These are phyloP conservation scores for Suhomyces kilbournensis DNA, from an alignment of 805 yeast genomes.

Conservation along the genomic window DNA sequence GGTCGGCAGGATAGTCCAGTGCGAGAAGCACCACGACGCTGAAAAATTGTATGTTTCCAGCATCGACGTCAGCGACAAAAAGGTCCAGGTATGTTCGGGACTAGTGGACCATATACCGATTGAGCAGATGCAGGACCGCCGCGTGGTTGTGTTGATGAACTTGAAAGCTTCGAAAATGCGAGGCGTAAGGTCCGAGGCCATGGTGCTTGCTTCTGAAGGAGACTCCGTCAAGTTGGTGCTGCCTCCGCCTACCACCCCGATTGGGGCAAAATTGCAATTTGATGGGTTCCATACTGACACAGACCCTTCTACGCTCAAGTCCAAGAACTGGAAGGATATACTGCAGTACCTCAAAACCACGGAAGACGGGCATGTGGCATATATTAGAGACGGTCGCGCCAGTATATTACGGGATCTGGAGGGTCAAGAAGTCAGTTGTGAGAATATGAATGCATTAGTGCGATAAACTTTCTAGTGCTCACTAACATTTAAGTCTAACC, in stretches of 20 bases:
- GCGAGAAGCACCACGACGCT: conserved; percentile 53
- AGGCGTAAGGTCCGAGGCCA: conserved; percentile 60
- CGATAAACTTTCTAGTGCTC: background rate
- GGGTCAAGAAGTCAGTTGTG: background rate
- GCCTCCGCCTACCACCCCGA: conserved; percentile 38
- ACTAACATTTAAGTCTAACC: background rate
- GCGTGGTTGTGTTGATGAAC: conserved; percentile 55
- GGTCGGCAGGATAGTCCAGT: conserved; percentile 49
- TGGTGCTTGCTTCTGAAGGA: conserved; percentile 59
- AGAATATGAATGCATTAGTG: background rate
- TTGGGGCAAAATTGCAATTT: conserved; percentile 44
- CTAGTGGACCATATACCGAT: conserved; percentile 44
- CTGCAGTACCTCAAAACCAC: conserved; percentile 29
- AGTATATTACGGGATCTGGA: background rate
- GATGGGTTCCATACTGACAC: conserved; percentile 16
- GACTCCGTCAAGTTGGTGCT: conserved; percentile 43
- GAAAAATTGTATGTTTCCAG: conserved; percentile 58
- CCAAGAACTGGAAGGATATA: conserved; percentile 34
- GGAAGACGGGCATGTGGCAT: conserved; percentile 27
- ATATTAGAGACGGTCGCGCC: conserved; percentile 10
- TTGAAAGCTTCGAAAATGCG: conserved; percentile 62
- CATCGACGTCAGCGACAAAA: conserved; percentile 27
- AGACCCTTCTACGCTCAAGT: conserved; percentile 25
- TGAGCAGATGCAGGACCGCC: conserved; percentile 33
- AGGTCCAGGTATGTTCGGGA: conserved; percentile 58